These are phyloP conservation scores for Phaeodactylum tricornutum DNA, from an alignment of 108 stramenopile genomes.

Conservation along the genomic window DNA sequence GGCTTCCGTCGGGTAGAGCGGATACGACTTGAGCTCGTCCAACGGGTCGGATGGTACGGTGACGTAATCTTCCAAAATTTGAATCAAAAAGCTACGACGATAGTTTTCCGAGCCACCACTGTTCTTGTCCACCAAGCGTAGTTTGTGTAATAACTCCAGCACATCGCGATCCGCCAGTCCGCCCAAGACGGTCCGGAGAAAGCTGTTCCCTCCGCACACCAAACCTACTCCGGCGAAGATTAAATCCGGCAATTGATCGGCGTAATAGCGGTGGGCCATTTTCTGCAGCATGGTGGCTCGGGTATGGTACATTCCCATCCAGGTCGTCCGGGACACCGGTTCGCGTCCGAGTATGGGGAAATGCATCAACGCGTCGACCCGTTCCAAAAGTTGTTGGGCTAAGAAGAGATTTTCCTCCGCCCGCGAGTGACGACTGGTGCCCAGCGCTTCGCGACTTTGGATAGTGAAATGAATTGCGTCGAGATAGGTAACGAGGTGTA, in stretches of 20 bases:
- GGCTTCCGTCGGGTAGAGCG: constrained; percentile 84
- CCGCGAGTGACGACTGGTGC: constrained; percentile 2
- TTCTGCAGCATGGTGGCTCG: constrained; percentile 62
- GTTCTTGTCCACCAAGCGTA: constrained; percentile 59
- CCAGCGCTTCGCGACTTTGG: constrained; percentile 27
- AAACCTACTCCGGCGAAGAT: constrained; percentile 62
- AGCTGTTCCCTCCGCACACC: constrained; percentile 24
- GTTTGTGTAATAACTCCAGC: constrained; percentile 54
- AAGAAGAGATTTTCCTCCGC: constrained; percentile 18
- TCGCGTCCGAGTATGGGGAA: constrained; percentile 15
- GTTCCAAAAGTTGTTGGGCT: constrained; percentile 16
- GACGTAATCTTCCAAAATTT: constrained; percentile 55
- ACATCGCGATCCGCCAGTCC: constrained; percentile 49
- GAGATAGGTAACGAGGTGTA: constrained; percentile 36
- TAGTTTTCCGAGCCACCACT: constrained; percentile 10
- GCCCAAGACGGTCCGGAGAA: constrained; percentile 22
- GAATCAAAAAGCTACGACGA: constrained; percentile 25
- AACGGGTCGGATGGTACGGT: constrained; percentile 53
- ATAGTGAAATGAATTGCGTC: constrained; percentile 38
- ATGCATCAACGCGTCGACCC: constrained; percentile 8
- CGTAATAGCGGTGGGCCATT: constrained; percentile 59
- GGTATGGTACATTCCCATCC: constrained; percentile 26
- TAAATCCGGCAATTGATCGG: constrained; percentile 39
- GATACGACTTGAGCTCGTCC: constrained; percentile 36
- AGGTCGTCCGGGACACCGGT: constrained; percentile 23